These are phyloP conservation scores for Pyricularia grisea DNA, from an alignment of 2,329 filamentous ascomycete genomes.

Conservation along the genomic window DNA sequence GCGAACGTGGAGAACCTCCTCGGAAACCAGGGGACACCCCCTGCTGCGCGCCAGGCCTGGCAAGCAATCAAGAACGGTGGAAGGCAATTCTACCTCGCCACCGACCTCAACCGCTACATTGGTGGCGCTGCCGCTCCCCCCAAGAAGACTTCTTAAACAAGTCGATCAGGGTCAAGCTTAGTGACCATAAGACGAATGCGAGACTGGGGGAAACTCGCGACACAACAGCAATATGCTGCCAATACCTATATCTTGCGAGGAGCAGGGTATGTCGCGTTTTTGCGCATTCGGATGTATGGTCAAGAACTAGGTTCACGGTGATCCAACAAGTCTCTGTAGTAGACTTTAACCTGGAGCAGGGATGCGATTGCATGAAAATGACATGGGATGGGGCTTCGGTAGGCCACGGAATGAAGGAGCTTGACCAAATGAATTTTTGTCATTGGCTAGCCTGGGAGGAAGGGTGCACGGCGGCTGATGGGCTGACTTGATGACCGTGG, in stretches of 20 bases:
- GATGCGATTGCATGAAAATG: not conserved
- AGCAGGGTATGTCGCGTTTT: not conserved
- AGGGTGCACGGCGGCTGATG: not conserved
- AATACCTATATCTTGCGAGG: not conserved
- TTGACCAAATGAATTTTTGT: not conserved
- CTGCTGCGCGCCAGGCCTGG: constrained; percentile 71
- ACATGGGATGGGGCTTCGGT: not conserved
- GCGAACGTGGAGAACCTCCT: constrained; percentile 72
- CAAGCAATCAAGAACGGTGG: constrained; percentile 63
- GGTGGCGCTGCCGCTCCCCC: constrained; percentile 37
- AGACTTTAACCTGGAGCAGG: not conserved
- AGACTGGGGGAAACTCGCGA: not conserved
- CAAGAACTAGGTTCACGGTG: not conserved
- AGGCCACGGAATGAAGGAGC: not conserved
- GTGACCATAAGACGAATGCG: not conserved
- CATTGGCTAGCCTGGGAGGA: not conserved
- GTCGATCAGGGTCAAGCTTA: not conserved
- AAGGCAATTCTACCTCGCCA: constrained; percentile 68
- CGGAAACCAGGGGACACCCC: constrained; percentile 79
- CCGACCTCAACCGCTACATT: constrained; percentile 68
- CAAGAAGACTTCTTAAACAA: constrained; percentile 55
- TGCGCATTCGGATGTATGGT: not conserved
- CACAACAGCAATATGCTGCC: not conserved
- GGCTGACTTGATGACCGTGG: not conserved
- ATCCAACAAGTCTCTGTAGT: not conserved